Conservation (phyloP, 805 yeast species). For the Hemisphaericaspora nanyangensis region DNA sequence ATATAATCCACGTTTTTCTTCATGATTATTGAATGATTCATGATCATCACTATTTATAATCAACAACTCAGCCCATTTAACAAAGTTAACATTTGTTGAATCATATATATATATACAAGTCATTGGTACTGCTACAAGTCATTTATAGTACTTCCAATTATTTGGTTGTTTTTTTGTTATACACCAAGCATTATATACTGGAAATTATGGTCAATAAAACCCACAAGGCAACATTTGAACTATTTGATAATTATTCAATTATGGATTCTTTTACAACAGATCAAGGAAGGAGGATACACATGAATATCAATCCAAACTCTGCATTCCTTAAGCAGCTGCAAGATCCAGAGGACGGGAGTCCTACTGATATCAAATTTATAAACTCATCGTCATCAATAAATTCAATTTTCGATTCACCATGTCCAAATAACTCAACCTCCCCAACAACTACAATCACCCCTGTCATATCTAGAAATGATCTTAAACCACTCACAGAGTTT, state of each 20-base stretch:
- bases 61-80: no score
- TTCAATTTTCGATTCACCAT: constrained; percentile 23
- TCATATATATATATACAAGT: no score
- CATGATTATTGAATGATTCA: no score
- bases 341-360: background rate
- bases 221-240: constrained; percentile 2
- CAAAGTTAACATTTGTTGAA: no score
- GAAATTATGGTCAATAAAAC: no score
- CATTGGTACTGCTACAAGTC: no score
- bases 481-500: constrained; percentile 1
- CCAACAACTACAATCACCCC: constrained; percentile 8
- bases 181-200: no score
- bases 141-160: no score
- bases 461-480: constrained; percentile 6
- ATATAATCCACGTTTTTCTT: no score
- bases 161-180: no score
- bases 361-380: constrained; percentile 1
- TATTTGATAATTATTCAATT: constrained; percentile 1
- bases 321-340: background rate
- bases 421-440: background rate
- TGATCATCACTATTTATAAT: no score
- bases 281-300: background rate
- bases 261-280: background rate
- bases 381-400: constrained; percentile 21
- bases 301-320: background rate